phyloP scores from a whole-genome alignment of 495 filamentous ascomycete genomes.

The Hypomontagnella submonticulosa region DNA sequence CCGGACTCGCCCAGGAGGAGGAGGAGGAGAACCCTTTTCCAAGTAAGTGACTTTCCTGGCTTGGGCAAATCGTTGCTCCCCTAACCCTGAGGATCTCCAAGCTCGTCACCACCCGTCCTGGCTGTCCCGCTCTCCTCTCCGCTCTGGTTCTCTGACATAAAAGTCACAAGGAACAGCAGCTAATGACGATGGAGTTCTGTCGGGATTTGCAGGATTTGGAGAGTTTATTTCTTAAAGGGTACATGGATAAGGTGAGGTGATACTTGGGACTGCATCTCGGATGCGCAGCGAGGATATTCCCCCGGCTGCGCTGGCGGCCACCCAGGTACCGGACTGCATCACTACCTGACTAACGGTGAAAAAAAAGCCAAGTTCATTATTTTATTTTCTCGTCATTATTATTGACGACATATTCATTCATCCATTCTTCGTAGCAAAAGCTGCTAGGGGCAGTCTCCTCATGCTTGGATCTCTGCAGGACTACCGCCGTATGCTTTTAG shows the following conservation, averaged over 20 bases:
- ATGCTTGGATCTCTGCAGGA: too few relatives aligned
- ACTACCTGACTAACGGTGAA: conserved; percentile 40
- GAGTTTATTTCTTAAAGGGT: not conserved
- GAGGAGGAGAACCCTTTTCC: too few relatives aligned
- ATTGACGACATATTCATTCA: not conserved
- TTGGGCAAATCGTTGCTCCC: conserved; percentile 4
- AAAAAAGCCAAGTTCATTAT: conserved; percentile 6
- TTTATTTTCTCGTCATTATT: not conserved
- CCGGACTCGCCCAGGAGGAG: too few relatives aligned
- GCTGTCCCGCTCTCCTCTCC: conserved; percentile 7
- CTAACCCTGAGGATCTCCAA: conserved; percentile 18
- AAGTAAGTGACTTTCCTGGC: too few relatives aligned
- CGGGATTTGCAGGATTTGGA: conserved; percentile 27
- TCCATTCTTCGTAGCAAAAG: not conserved
- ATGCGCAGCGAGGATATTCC: conserved; percentile 40
- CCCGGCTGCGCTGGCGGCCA: conserved; percentile 8
- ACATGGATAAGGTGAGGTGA: conserved; percentile 14
- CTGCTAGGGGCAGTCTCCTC: too few relatives aligned
- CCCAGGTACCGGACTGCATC: conserved; percentile 35
- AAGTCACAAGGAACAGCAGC: conserved; percentile 16
- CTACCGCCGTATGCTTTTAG: too few relatives aligned
- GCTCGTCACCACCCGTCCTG: conserved; percentile 10
- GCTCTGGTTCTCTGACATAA: conserved; percentile 6
- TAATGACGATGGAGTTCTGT: conserved; percentile 19
- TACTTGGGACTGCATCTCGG: conserved; percentile 40